These are phyloP conservation scores for Annulohypoxylon truncatum DNA, from an alignment of 2,329 filamentous ascomycete genomes.

Conservation along the genomic window DNA sequence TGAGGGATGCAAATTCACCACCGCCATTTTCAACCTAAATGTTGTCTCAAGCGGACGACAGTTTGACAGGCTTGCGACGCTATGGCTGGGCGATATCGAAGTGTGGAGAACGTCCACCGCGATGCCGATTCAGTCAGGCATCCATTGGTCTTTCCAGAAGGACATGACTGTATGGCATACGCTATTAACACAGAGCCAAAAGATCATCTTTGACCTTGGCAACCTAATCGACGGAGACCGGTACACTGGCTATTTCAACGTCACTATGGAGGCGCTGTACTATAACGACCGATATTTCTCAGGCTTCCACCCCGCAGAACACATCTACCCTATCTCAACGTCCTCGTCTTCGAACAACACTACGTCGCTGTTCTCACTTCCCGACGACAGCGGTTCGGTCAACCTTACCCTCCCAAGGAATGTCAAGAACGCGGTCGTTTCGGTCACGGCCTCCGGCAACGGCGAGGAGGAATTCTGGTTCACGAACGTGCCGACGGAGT, in stretches of 20 bases:
- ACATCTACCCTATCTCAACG: slow-evolving; percentile 57
- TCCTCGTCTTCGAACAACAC: slow-evolving; percentile 56
- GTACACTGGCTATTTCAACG: slow-evolving; percentile 70
- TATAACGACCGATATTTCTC: slow-evolving; percentile 50
- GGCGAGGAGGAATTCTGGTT: slow-evolving; percentile 77
- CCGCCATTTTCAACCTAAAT: slow-evolving; percentile 66
- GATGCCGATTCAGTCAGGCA: slow-evolving; percentile 68
- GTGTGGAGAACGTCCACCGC: slow-evolving; percentile 73
- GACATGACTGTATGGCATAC: slow-evolving; percentile 69
- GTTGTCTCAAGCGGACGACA: slow-evolving; percentile 69
- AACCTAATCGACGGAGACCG: slow-evolving; percentile 65
- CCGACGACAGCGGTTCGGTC: slow-evolving; percentile 62
- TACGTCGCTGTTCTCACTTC: slow-evolving; percentile 68
- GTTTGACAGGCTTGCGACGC: slow-evolving; percentile 69
- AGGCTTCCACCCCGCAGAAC: slow-evolving; percentile 47
- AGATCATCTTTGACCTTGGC: slow-evolving; percentile 71
- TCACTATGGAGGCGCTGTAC: slow-evolving; percentile 68
- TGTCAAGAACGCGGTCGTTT: slow-evolving; percentile 69
- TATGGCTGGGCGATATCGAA: slow-evolving; percentile 72
- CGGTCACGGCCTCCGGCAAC: slow-evolving; percentile 73
- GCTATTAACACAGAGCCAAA: slow-evolving; percentile 65
- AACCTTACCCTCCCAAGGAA: slow-evolving; percentile 65
- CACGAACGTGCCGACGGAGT: slow-evolving; percentile 70
- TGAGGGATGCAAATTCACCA: slow-evolving; percentile 46
- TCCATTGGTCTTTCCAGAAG: slow-evolving; percentile 66